phyloP scores from a whole-genome alignment of 2,329 filamentous ascomycete genomes.

The Dactylellina haptotyla region DNA sequence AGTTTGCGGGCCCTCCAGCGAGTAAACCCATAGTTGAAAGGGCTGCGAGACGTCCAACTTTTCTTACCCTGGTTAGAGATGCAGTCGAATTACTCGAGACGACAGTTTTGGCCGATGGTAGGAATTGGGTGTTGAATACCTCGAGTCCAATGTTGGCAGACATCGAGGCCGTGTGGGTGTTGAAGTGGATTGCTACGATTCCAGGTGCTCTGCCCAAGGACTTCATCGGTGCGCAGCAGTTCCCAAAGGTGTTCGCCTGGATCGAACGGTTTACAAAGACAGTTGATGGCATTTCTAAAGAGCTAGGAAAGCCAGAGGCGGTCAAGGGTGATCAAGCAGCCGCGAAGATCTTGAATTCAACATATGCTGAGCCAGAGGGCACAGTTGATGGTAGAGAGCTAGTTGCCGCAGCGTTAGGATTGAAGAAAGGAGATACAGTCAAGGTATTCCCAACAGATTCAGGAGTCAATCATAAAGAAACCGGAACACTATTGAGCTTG shows the following conservation, averaged over 20 bases:
- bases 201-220: slow-evolving; percentile 68
- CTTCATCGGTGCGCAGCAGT: slow-evolving; percentile 66
- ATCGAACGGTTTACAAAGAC: slow-evolving; percentile 69
- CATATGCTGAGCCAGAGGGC: slow-evolving; percentile 61
- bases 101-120: slow-evolving; percentile 72
- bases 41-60: slow-evolving; percentile 62
- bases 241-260: slow-evolving; percentile 73
- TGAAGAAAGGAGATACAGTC: slow-evolving; percentile 68
- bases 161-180: slow-evolving; percentile 74
- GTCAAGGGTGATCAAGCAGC: slow-evolving; percentile 69
- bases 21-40: slow-evolving; percentile 1
- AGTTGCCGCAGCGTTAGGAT: slow-evolving; percentile 65
- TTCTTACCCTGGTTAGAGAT: slow-evolving; percentile 67
- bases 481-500: slow-evolving; percentile 68
- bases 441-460: slow-evolving; percentile 72
- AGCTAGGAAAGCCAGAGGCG: slow-evolving; percentile 62
- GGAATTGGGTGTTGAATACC: slow-evolving; percentile 71
- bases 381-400: slow-evolving; percentile 65
- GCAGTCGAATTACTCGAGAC: slow-evolving; percentile 71
- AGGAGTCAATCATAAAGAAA: slow-evolving; percentile 70
- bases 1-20: slow-evolving; percentile 62
- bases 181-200: slow-evolving; percentile 72
- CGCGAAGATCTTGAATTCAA: slow-evolving; percentile 62
- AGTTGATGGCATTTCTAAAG: slow-evolving; percentile 62
- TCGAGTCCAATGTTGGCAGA: slow-evolving; percentile 70